These are phyloP conservation scores for Lichina pygmaea DNA, from an alignment of 495 filamentous ascomycete genomes.

Conservation along the genomic window DNA sequence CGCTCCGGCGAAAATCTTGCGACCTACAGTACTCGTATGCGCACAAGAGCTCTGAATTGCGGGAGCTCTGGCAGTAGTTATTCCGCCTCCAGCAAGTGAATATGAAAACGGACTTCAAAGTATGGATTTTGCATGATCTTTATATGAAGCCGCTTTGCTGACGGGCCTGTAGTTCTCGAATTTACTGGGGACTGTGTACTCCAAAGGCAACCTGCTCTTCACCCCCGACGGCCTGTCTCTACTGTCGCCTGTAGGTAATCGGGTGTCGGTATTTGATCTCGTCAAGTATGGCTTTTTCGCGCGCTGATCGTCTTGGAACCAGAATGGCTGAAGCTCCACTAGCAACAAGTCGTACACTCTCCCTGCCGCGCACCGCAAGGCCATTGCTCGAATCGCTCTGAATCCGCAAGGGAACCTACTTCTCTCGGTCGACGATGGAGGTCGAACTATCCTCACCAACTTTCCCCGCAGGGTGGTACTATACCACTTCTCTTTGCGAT, in stretches of 20 bases:
- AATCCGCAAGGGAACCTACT: slow-evolving; percentile 75
- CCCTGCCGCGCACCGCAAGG: slow-evolving; percentile 78
- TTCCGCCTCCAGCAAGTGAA: too few species aligned
- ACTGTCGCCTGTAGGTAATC: slow-evolving; percentile 90
- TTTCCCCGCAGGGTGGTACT: slow-evolving; percentile 60
- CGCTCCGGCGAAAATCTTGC: too few species aligned
- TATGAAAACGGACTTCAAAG: slow-evolving; percentile 95
- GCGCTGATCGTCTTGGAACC: not conserved
- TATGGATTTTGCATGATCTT: slow-evolving; percentile 10
- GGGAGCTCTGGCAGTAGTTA: too few species aligned
- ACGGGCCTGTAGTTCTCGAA: slow-evolving; percentile 47
- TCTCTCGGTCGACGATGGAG: slow-evolving; percentile 81
- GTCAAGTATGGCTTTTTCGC: slow-evolving; percentile 40
- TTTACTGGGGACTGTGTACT: slow-evolving; percentile 87
- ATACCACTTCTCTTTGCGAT: slow-evolving; percentile 83
- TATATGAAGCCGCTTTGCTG: not conserved
- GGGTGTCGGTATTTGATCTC: slow-evolving; percentile 84
- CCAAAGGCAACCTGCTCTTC: slow-evolving; percentile 87
- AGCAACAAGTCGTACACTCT: slow-evolving; percentile 94
- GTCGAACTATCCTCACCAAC: slow-evolving; percentile 73
- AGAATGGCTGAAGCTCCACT: not conserved
- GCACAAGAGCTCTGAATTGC: too few species aligned
- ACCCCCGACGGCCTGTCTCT: slow-evolving; percentile 88
- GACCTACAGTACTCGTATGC: too few species aligned
- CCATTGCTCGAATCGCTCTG: slow-evolving; percentile 67